A percentile compares a stretch with the other conserved stretches of the same genome.
Evolutionary conservation across 75 land plant genomes (phyloP).

Genomic region (Larix kaempferi): DNA sequence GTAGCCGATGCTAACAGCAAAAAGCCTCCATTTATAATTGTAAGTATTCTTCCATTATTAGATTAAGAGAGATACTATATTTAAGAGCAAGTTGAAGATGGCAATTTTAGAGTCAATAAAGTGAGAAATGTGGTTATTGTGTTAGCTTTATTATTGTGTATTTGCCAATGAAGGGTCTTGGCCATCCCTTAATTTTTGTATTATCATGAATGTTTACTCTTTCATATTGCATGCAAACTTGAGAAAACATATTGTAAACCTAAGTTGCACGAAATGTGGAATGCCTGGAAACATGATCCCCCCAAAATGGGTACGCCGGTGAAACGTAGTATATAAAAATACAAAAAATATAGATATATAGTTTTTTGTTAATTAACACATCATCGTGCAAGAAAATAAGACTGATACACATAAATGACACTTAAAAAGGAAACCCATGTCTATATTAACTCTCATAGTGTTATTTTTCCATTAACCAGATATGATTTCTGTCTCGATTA

Average conservation of each 20-base stretch:
- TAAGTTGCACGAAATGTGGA: too few species aligned
- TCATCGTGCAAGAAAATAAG: too few species aligned
- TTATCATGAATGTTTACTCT: not conserved
- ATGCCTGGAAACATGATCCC: too few species aligned
- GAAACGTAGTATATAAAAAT: too few species aligned
- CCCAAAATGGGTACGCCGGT: too few species aligned
- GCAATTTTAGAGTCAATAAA: not conserved
- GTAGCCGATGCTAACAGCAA: constrained; percentile 68
- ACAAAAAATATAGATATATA: too few species aligned
- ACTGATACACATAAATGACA: too few species aligned
- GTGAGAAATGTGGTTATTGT: not conserved
- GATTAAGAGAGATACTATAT: not conserved
- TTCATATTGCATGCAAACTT: not conserved
- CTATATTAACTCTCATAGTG: too few species aligned
- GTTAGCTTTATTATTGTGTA: not conserved
- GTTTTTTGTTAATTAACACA: too few species aligned
- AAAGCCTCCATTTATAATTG: constrained; percentile 79
- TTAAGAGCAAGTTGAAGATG: not conserved
- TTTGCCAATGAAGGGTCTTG: not conserved
- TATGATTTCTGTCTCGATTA: too few species aligned
- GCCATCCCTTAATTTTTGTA: not conserved
- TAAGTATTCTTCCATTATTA: constrained; percentile 24
- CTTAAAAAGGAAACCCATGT: too few species aligned
- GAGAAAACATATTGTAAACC: not conserved
- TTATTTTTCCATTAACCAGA: too few species aligned